Evolutionary conservation across 1,284 basidiomycete species (phyloP), one percentile per base, ranked within the genome.

Genomic region (Ceratobasidium sp.): DNA sequence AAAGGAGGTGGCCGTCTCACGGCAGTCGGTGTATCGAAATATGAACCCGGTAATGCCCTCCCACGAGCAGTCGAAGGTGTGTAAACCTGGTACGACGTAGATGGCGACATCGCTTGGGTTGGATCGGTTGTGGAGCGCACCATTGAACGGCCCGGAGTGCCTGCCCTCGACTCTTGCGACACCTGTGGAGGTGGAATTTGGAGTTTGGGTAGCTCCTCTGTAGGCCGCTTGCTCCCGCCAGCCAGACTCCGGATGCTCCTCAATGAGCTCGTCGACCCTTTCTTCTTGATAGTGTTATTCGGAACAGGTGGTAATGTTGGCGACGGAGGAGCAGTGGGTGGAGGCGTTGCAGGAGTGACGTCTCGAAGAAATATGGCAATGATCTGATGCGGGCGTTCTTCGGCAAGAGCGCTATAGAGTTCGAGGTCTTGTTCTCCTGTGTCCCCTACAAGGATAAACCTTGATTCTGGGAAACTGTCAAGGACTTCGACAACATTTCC

Each of bases 371-470:
- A 93, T 49, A 96, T 87, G 1, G 85, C 92, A 3, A 89, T 80
- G 46, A 94, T 84, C 78, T 91, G 90, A 13, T 79, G 49, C 0
- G 92, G 90, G 18, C 88, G 85, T 73, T 93, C 89, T 23, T 82
- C 80, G 0, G 94, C 93, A 23, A 95, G 79, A 73, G 86, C 82
- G 8, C 90, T 83, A 79, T 96, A 96, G 2, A 96, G 83, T 80
- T 96, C 93, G 47, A 96, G 82, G 80, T 96, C 95, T 78, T 95
- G 94, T 79, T 96, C 94, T 43, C 93, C 94, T 0, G 89, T 88
- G 80, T 97, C 95, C 8, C 95, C 95, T 38, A 97, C 85, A 58
- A 96, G 87, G 77, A 98, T 82, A 81, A 98, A 97, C 23, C 83
- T 85, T 1, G 91, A 88, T 52, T 88, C 84, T 0, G 87, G 87